A percentile compares a stretch with the other conserved stretches of the same genome.
These are phyloP conservation scores for Hyphopichia burtonii DNA, from an alignment of 1,139 yeast genomes.

Conservation along the genomic window DNA sequence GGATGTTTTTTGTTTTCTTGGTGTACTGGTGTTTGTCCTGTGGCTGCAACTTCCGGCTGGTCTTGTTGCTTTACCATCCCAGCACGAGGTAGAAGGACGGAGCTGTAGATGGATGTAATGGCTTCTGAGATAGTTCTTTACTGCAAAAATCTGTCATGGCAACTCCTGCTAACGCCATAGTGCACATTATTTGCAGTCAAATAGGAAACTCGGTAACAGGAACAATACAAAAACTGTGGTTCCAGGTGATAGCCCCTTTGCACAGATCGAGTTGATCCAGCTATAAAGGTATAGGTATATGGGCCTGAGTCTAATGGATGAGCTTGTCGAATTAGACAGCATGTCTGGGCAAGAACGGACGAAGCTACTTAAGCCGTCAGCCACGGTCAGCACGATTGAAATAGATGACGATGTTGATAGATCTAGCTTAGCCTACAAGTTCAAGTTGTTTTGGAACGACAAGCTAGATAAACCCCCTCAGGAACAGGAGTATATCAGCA, in stretches of 20 bases:
- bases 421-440: neutral
- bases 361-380: neutral
- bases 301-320: too few species aligned
- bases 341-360: neutral
- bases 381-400: neutral
- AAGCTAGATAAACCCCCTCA: constrained; percentile 7
- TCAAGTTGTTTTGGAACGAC: constrained; percentile 5
- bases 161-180: neutral
- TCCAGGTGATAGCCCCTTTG: neutral
- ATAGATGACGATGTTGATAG: neutral
- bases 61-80: too few species aligned
- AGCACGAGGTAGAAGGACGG: too few species aligned
- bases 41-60: too few species aligned
- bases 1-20: too few species aligned
- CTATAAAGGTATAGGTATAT: neutral
- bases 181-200: neutral
- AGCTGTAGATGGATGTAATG: too few species aligned
- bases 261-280: neutral
- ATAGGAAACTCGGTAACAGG: neutral
- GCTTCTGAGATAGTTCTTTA: too few species aligned
- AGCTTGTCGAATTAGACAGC: neutral
- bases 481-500: constrained; percentile 5
- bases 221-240: neutral
- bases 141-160: neutral
- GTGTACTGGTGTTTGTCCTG: neutral